phyloP scores from a whole-genome alignment of 192 early-diverging fungal species.

The Chytriomyces hyalinus region DNA sequence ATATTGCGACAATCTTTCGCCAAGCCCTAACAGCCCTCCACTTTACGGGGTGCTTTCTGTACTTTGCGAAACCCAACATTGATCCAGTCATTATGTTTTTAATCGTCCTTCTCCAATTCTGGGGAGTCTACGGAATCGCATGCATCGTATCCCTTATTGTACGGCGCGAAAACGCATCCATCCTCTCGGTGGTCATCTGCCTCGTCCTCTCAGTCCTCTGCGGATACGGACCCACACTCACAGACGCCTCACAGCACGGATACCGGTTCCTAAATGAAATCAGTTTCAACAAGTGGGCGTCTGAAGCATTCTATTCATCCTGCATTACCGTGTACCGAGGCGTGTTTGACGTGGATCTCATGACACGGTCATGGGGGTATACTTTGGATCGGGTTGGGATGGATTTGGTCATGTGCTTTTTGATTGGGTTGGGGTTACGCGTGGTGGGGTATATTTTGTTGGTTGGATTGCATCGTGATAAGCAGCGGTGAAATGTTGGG shows the following conservation, averaged over 20 bases:
- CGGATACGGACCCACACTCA: slow-evolving; percentile 52
- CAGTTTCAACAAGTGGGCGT: slow-evolving; percentile 54
- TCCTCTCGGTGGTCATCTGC: slow-evolving; percentile 42
- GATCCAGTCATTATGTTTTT: slow-evolving; percentile 26
- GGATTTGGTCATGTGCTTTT: slow-evolving; percentile 44
- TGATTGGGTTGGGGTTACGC: slow-evolving; percentile 42
- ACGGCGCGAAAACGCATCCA: slow-evolving; percentile 46
- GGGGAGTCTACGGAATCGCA: slow-evolving; percentile 54
- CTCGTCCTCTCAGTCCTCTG: slow-evolving; percentile 49
- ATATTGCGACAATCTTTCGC: slow-evolving; percentile 43
- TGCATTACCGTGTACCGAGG: slow-evolving; percentile 31
- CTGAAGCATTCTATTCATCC: slow-evolving; percentile 46
- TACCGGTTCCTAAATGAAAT: slow-evolving; percentile 39
- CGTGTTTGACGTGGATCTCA: slow-evolving; percentile 35
- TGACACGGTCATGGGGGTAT: slow-evolving; percentile 39
- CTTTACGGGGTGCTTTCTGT: slow-evolving; percentile 44
- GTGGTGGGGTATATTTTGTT: slow-evolving; percentile 44
- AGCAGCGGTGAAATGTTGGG: slow-evolving; percentile 42
- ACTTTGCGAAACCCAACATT: slow-evolving; percentile 44
- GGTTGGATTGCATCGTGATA: slow-evolving; percentile 46
- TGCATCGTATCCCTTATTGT: slow-evolving; percentile 46
- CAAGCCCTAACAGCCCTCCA: slow-evolving; percentile 47
- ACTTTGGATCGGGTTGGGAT: slow-evolving; percentile 34
- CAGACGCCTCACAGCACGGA: slow-evolving; percentile 39
- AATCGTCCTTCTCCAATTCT: slow-evolving; percentile 49